phyloP scores from a whole-genome alignment of 805 yeast species.

The Schwanniomyces occidentalis region DNA sequence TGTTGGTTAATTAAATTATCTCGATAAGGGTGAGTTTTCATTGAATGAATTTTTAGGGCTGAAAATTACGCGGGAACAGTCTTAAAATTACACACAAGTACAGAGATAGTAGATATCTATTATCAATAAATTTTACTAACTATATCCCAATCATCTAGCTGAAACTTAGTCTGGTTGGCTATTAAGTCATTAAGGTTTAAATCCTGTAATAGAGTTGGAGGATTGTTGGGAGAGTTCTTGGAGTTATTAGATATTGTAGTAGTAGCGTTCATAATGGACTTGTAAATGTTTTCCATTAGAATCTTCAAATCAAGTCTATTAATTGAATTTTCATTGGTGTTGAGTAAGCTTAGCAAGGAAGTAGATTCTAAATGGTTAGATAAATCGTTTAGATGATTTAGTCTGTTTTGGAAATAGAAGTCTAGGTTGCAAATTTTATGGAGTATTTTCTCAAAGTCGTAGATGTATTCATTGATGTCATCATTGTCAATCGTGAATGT shows the following conservation, averaged over 20 bases:
- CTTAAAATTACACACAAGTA: not conserved
- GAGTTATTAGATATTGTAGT: conserved; percentile 5
- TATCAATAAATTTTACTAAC: conserved; percentile 27
- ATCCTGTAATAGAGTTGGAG: conserved; percentile 17
- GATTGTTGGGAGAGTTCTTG: not conserved
- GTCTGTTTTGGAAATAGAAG: conserved; percentile 1
- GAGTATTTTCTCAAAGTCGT: conserved; percentile 14
- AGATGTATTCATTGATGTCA: conserved; percentile 12
- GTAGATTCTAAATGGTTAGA: no score
- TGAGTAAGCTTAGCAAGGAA: no score
- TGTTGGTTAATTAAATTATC: conserved; percentile 1
- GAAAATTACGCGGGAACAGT: conserved; percentile 6
- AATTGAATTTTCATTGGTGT: not conserved
- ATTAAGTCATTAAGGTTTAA: conserved; percentile 21
- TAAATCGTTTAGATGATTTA: not conserved
- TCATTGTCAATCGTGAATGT: conserved; percentile 7
- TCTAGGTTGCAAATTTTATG: conserved; percentile 8
- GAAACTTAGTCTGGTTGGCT: conserved; percentile 23
- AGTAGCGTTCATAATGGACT: conserved; percentile 18
- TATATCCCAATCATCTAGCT: conserved; percentile 35
- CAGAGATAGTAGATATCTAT: not conserved
- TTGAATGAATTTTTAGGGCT: conserved; percentile 3
- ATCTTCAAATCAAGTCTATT: conserved; percentile 19
- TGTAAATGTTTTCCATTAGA: conserved; percentile 34
- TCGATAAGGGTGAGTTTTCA: conserved; percentile 11